Evolutionary conservation across 179 eudicot genomes (phyloP), one percentile per base, ranked within the genome.

Genomic region (Amaranthus tricolor): DNA sequence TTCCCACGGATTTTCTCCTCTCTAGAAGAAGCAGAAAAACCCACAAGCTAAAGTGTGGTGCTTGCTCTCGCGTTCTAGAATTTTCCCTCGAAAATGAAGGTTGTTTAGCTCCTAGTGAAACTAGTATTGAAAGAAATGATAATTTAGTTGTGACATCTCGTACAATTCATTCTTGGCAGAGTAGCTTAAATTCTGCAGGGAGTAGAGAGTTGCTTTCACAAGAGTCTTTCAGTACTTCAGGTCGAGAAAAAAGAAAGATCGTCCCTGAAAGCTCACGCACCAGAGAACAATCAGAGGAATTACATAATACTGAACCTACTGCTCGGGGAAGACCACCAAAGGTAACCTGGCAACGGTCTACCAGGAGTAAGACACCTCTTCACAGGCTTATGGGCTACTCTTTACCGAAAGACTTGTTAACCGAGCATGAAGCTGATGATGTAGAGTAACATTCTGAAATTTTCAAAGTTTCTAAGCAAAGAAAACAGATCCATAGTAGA

Each of bases 361-460:
- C 82, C 63, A 55, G 72, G 50, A 72, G 84, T 54, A 86, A 78
- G 72, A 85, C 89, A 5, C 90, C 93, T 9, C 96, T 90, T 79
- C 96, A 90, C 70, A 81, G 77, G 83, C 93, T 92, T 40, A 84
- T 90, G 92, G 97, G 97, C 45, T 90, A 90, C 76, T 71, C 90
- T 56, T 89, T 93, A 21, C 88, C 93, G 24, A 76, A 84, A 58
- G 72, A 79, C 58, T 82, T 91, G 71, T 71, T 89, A 31, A 49
- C 45, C 6, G 77, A 65, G 8, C 24, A 24, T 66, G 72, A 40
- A 45, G 65, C 66, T 72, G 71, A 75, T 47, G 78, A 76, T 10
- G 16, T 21, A 68, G 71, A 81, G 53, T 81, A 19, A 80, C 49
- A 64, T 5, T 60, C 65, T 62, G 61, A 43, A 49, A 14, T 50